Evolutionary conservation across 1,284 basidiomycete species (phyloP).

Genomic region (Microbotryum silenes-acaulis): DNA sequence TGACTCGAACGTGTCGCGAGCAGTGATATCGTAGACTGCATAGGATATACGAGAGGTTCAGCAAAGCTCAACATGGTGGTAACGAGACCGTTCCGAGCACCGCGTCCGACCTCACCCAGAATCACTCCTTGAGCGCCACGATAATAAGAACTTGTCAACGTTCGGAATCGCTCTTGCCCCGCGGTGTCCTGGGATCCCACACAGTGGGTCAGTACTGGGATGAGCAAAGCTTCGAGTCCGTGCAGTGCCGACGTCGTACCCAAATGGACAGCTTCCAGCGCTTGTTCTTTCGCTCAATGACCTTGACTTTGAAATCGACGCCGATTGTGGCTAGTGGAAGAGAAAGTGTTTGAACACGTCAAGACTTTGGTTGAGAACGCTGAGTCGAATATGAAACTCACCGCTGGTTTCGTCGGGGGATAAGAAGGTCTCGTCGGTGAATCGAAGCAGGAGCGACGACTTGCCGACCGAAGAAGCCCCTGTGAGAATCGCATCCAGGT

Average conservation of each 20-base stretch:
- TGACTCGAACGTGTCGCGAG: constrained; percentile 82
- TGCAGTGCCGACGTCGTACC: constrained; percentile 37
- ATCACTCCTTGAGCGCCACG: constrained; percentile 90
- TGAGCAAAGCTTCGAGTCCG: not conserved
- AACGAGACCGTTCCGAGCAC: not conserved
- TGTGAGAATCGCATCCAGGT: not conserved
- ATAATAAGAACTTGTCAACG: constrained; percentile 85
- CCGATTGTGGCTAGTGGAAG: constrained; percentile 24
- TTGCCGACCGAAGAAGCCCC: constrained; percentile 40
- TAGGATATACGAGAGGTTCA: not conserved
- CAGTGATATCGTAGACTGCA: constrained; percentile 87
- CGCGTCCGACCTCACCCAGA: constrained; percentile 46
- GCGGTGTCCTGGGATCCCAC: constrained; percentile 62
- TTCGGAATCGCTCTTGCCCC: constrained; percentile 82
- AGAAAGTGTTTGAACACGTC: not conserved
- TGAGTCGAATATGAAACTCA: constrained; percentile 63
- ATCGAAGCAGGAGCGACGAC: constrained; percentile 77
- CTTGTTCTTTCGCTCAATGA: constrained; percentile 39
- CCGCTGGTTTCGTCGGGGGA: constrained; percentile 89
- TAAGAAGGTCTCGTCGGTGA: constrained; percentile 94
- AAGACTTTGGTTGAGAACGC: not conserved
- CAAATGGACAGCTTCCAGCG: constrained; percentile 52
- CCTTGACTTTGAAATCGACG: constrained; percentile 48
- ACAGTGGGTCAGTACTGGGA: not conserved
- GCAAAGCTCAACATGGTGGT: not conserved